phyloP scores from a whole-genome alignment of 768 basidiomycete genomes.

The Kwoniella sp. region DNA sequence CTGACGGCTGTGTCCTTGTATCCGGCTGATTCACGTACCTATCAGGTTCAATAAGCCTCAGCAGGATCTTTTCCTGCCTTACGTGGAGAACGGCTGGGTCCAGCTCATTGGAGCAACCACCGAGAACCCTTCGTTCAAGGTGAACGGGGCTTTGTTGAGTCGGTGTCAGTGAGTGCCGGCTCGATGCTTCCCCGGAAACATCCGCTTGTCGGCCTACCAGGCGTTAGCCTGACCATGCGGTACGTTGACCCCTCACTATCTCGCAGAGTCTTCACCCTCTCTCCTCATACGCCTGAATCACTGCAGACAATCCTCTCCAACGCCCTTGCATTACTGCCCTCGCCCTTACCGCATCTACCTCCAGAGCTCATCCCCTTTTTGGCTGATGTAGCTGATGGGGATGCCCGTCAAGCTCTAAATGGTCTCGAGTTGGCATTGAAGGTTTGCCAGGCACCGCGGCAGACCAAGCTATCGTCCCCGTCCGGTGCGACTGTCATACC shows the following conservation, averaged over 20 bases:
- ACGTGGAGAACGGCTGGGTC: slow-evolving; percentile 70
- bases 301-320: slow-evolving; percentile 60
- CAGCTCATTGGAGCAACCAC: slow-evolving; percentile 82
- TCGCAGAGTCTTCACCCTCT: slow-evolving; percentile 66
- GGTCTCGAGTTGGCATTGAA: slow-evolving; percentile 66
- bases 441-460: slow-evolving; percentile 32
- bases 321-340: slow-evolving; percentile 51
- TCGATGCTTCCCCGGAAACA: background rate
- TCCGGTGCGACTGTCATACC: background rate
- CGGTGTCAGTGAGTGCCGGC: slow-evolving; percentile 63
- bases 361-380: slow-evolving; percentile 43
- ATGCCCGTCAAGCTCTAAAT: slow-evolving; percentile 72
- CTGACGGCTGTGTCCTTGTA: background rate
- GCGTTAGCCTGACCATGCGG: background rate
- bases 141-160: slow-evolving; percentile 67
- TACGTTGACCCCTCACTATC: slow-evolving; percentile 22
- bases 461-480: slow-evolving; percentile 1
- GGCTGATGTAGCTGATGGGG: slow-evolving; percentile 55
- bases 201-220: background rate
- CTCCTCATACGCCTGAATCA: slow-evolving; percentile 63
- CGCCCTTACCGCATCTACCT: slow-evolving; percentile 48
- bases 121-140: slow-evolving; percentile 82
- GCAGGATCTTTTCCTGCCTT: slow-evolving; percentile 75
- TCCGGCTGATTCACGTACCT: background rate
- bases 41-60: slow-evolving; percentile 31